Evolutionary conservation across 768 basidiomycete species (phyloP).

Genomic region (Coprinellus micaceus): DNA sequence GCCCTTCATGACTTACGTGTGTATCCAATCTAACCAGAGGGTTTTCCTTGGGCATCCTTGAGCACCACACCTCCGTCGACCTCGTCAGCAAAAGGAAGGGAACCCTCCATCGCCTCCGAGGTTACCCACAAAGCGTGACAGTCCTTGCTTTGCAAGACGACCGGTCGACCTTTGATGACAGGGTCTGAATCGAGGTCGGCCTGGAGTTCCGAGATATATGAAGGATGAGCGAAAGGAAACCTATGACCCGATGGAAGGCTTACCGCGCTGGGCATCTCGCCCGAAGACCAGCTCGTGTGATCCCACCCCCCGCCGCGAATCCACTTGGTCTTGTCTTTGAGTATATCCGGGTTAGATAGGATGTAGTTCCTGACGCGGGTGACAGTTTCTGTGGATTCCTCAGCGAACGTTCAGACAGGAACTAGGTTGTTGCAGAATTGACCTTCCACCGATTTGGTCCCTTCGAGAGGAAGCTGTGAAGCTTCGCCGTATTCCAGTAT

Average conservation of each 20-base stretch:
- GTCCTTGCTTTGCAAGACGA: conserved; percentile 82
- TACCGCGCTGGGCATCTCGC: conserved; percentile 68
- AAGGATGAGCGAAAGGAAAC: neutral
- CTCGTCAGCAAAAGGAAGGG: conserved; percentile 58
- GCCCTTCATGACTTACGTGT: conserved; percentile 4
- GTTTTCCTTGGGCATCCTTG: conserved; percentile 58
- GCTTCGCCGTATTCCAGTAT: conserved; percentile 75
- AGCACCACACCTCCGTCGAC: conserved; percentile 82
- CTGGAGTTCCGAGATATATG: conserved; percentile 37
- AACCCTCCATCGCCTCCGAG: conserved; percentile 49
- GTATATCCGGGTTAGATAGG: conserved; percentile 51
- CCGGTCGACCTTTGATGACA: conserved; percentile 61
- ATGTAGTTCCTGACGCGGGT: conserved; percentile 60
- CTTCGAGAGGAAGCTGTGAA: conserved; percentile 60
- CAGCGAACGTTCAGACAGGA: neutral
- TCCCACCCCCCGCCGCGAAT: conserved; percentile 90
- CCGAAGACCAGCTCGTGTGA: conserved; percentile 69
- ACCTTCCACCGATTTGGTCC: conserved; percentile 59
- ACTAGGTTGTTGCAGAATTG: conserved; percentile 4
- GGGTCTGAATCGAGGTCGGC: conserved; percentile 70
- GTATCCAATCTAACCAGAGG: conserved; percentile 54
- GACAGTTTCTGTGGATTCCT: conserved; percentile 49
- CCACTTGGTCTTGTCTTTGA: conserved; percentile 53
- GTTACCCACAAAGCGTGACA: conserved; percentile 90
- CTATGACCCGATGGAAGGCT: conserved; percentile 12